Evolutionary conservation across 2,329 filamentous ascomycete genomes (phyloP).

Genomic region (Coleophoma crateriformis): DNA sequence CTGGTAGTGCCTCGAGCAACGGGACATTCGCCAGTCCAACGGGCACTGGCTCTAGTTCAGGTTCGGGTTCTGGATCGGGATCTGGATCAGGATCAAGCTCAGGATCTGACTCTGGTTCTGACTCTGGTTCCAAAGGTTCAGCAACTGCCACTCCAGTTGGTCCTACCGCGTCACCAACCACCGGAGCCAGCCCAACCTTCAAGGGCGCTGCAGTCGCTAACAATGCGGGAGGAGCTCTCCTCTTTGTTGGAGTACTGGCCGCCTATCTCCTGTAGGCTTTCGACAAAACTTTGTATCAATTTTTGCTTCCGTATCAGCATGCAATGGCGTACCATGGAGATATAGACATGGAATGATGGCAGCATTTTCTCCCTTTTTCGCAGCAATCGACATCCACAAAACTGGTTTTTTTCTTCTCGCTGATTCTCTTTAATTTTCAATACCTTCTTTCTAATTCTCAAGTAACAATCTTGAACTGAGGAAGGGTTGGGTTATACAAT

Average conservation of each 20-base stretch:
- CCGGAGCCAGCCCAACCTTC: slow-evolving; percentile 9
- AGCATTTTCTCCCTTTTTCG: not conserved
- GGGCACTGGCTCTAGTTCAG: not conserved
- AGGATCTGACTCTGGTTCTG: not conserved
- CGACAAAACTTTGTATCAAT: not conserved
- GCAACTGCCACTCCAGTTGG: slow-evolving; percentile 8
- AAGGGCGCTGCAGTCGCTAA: slow-evolving; percentile 25
- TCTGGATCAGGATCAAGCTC: not conserved
- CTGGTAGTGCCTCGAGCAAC: not conserved
- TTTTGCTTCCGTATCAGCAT: not conserved
- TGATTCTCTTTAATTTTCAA: too few species aligned
- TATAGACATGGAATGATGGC: not conserved
- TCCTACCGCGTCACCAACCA: slow-evolving; percentile 8
- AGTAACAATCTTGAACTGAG: not conserved
- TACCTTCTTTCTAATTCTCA: not conserved
- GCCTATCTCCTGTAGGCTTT: slow-evolving; percentile 35
- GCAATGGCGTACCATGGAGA: not conserved
- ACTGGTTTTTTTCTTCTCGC: not conserved
- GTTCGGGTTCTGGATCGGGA: not conserved
- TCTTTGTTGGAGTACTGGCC: slow-evolving; percentile 31
- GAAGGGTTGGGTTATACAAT: not conserved
- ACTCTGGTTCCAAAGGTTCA: not conserved
- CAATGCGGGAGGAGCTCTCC: slow-evolving; percentile 28
- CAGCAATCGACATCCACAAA: not conserved
- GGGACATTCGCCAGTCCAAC: slow-evolving; percentile 3